phyloP scores from a whole-genome alignment of 1,139 yeast species.

The Taphrina wiesneri region DNA sequence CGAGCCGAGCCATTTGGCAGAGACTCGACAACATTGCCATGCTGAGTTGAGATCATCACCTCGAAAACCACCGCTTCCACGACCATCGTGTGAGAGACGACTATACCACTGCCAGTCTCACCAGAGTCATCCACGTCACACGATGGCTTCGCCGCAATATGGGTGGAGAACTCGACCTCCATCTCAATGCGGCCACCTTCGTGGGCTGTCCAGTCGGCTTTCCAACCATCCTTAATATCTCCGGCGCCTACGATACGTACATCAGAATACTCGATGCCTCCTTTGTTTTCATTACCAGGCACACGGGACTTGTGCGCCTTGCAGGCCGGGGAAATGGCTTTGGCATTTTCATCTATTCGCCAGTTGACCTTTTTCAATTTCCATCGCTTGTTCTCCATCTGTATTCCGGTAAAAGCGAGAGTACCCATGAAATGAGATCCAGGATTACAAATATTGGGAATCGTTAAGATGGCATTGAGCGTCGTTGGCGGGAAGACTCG shows the following conservation, averaged over 20 bases:
- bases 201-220: conserved; percentile 66
- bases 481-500: conserved; percentile 96
- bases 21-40: conserved; percentile 38
- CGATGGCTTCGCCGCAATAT: conserved; percentile 49
- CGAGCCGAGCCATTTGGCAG: conserved; percentile 75
- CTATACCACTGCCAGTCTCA: conserved; percentile 66
- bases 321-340: conserved; percentile 63
- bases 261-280: conserved; percentile 65
- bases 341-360: conserved; percentile 82
- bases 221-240: conserved; percentile 89
- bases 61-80: conserved; percentile 93
- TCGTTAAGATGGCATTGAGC: conserved; percentile 77
- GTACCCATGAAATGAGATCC: conserved; percentile 82
- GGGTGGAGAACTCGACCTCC: conserved; percentile 42
- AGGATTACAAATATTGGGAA: conserved; percentile 89
- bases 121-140: conserved; percentile 57
- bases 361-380: conserved; percentile 84
- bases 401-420: conserved; percentile 75
- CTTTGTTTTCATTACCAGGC: conserved; percentile 40
- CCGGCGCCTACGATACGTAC: conserved; percentile 72
- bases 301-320: conserved; percentile 50
- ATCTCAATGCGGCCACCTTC: conserved; percentile 40
- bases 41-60: conserved; percentile 53
- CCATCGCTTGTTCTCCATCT: conserved; percentile 70
- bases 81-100: conserved; percentile 72